These are phyloP conservation scores for Bisporella sp. DNA, from an alignment of 2,329 filamentous ascomycete species.

Conservation along the genomic window DNA sequence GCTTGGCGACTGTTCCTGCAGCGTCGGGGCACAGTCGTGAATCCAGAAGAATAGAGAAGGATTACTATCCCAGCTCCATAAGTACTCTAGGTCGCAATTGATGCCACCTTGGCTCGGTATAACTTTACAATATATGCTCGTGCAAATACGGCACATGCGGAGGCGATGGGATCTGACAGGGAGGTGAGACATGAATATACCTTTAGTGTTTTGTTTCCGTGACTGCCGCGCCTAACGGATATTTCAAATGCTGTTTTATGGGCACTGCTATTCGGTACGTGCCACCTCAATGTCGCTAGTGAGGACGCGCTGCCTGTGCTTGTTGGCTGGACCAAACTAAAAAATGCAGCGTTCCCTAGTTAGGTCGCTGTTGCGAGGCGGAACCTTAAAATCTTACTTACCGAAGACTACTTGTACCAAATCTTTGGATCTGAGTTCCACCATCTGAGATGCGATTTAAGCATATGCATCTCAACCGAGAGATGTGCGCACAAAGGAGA, in stretches of 20 bases:
- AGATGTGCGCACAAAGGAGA: too few relatives aligned
- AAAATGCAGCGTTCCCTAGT: neutral
- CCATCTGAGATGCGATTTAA: neutral
- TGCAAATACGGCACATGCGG: neutral
- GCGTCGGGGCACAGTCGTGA: conserved; percentile 19
- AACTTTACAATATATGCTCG: neutral
- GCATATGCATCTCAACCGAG: neutral
- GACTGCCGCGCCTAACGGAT: neutral
- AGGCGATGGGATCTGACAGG: neutral
- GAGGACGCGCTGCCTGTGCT: neutral
- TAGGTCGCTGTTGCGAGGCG: neutral
- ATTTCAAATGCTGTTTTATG: neutral
- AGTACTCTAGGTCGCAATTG: conserved; percentile 2
- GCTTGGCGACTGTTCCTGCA: conserved; percentile 25
- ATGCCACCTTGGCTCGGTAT: neutral
- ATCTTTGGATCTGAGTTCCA: neutral
- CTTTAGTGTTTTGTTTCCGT: neutral
- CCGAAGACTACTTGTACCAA: neutral
- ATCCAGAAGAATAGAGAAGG: conserved; percentile 10
- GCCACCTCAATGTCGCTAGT: neutral
- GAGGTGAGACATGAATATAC: neutral
- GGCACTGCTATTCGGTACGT: neutral
- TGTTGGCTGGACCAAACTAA: neutral
- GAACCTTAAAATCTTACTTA: neutral
- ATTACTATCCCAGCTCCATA: conserved; percentile 14